Evolutionary conservation across 1,139 yeast species (phyloP), one percentile per base, ranked within the genome.

Genomic region (Yamadazyma diospyri): DNA sequence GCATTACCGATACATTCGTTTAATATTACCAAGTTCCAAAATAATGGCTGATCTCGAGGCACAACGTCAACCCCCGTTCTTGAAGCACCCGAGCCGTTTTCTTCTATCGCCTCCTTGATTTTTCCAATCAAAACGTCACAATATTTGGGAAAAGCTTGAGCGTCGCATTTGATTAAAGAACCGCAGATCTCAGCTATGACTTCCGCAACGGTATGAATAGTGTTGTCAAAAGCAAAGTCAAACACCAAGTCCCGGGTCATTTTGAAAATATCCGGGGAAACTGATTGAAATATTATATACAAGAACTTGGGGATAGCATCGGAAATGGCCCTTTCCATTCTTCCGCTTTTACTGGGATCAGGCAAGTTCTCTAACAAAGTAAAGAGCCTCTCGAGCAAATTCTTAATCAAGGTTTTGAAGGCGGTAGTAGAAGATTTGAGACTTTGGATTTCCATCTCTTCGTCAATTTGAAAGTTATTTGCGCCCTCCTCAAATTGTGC

Each of bases 11-110:
- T 55, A 28, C 82, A 68, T 54, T 87, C 89, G 50, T 81, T 79
- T 31, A 89, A 59, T 3, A 88, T 75, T 2, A 80, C 71, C 29
- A 87, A 56, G 50, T 83, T 76, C 79, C 96, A 79, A 25, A 78
- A 77, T 11, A 92, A 61, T 9, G 81, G 76, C 29, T 83, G 81
- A 55, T 92, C 98, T 32, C 89, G 69, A 10, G 87, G 87, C 16
- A 80, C 68, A 20, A 84, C 68, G 29, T 81, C 88, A 4, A 74
- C 68, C 1, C 84, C 81, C 13, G 79, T 76, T 50, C 96, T 72
- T 0, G 81, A 64, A 1, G 76, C 63, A 2, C 97, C 97, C 0
- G 97, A 97, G 7, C 81, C 85, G 44, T 89, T 85, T 46, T 82
- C 89, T n/a, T 66, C 67, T 15, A 92, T 69, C 50, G 92, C 96